Conservation (phyloP, 2,329 filamentous ascomycete species). For the Pezicula neosporulosa region DNA sequence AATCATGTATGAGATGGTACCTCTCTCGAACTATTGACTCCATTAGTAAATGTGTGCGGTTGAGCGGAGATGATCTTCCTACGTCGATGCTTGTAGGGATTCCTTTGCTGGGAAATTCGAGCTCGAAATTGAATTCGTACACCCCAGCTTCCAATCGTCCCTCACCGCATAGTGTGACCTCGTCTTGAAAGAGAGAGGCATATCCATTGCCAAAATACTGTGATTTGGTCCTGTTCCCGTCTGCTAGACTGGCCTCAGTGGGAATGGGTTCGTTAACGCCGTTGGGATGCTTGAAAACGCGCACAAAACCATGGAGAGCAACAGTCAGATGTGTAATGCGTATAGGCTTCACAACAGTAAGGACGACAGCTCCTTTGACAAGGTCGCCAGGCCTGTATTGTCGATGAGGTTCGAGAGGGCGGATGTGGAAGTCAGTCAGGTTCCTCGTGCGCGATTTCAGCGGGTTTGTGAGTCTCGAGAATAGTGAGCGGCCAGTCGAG, state of each 20-base stretch:
- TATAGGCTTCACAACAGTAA: conserved; percentile 70
- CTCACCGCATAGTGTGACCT: conserved; percentile 75
- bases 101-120: conserved; percentile 64
- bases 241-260: conserved; percentile 30
- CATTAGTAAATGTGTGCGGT: conserved; percentile 11
- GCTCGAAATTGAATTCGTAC: conserved; percentile 77
- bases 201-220: conserved; percentile 74
- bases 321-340: conserved; percentile 79
- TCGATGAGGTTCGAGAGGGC: conserved; percentile 72
- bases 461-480: conserved; percentile 42
- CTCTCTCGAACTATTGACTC: conserved; percentile 77
- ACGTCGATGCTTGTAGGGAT: conserved; percentile 95
- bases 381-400: conserved; percentile 73
- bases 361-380: conserved; percentile 67
- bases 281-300: conserved; percentile 68
- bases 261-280: conserved; percentile 44
- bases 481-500: conserved; percentile 24
- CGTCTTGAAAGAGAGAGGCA: conserved; percentile 79
- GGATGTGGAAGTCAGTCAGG: conserved; percentile 75
- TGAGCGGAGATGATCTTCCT: conserved; percentile 32
- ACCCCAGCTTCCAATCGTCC: conserved; percentile 69
- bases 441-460: conserved; percentile 50
- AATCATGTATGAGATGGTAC: conserved; percentile 87
- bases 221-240: conserved; percentile 32
- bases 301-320: conserved; percentile 73